phyloP scores from a whole-genome alignment of 371 early-diverging fungal species.

The Coemansia sp. region DNA sequence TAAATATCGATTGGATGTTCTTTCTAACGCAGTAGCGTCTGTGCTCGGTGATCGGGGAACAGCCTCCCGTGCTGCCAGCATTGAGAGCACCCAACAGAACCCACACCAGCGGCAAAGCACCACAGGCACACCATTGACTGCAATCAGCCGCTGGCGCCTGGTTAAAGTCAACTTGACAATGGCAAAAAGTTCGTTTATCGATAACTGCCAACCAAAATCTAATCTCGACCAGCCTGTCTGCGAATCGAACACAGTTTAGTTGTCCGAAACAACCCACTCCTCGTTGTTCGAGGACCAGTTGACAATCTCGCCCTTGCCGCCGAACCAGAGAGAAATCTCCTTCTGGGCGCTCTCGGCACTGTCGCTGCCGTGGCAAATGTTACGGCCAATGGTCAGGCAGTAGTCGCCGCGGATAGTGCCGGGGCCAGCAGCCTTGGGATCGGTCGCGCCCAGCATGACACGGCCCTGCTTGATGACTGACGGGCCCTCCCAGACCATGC shows the following conservation, averaged over 20 bases:
- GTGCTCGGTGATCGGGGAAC: too few species aligned
- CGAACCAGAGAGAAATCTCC: slow-evolving; percentile 97
- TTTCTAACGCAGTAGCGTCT: too few species aligned
- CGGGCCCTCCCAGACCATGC: slow-evolving; percentile 93
- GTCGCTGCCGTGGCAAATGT: slow-evolving; percentile 99
- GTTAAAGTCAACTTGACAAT: too few species aligned
- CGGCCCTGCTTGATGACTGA: slow-evolving; percentile 95
- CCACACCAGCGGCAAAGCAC: too few species aligned
- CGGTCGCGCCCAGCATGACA: slow-evolving; percentile 92
- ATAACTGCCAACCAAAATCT: too few species aligned
- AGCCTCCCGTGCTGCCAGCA: too few species aligned
- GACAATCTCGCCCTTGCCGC: slow-evolving; percentile 63
- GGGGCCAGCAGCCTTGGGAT: slow-evolving; percentile 84
- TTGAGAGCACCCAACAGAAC: too few species aligned
- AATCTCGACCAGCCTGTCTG: background rate
- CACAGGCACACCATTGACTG: too few species aligned
- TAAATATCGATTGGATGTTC: too few species aligned
- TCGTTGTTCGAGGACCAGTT: slow-evolving; percentile 50
- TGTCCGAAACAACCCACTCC: slow-evolving; percentile 50
- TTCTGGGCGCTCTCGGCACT: slow-evolving; percentile 93
- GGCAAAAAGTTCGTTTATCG: too few species aligned
- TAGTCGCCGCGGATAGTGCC: slow-evolving; percentile 99
- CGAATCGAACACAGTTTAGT: slow-evolving; percentile 25
- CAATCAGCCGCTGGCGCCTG: too few species aligned
- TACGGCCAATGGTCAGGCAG: slow-evolving; percentile 88